Evolutionary conservation across 371 early-diverging fungal genomes (phyloP).

Genomic region (Rhizomucor pusillus): DNA sequence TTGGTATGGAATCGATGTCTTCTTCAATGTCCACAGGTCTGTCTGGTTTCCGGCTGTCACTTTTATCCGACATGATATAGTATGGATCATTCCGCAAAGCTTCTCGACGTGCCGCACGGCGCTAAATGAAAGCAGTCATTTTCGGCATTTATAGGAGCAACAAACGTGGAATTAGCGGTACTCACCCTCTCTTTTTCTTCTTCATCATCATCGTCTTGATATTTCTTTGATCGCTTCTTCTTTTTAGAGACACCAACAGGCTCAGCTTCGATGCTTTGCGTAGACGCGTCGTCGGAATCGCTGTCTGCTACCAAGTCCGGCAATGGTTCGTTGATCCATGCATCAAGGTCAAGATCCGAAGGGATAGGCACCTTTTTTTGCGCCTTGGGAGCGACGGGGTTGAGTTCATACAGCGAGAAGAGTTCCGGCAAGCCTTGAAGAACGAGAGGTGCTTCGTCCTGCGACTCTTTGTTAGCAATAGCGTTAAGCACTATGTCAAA

Average conservation of each 20-base stretch:
- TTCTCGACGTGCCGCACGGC: slow-evolving; percentile 61
- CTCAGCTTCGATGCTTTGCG: not conserved
- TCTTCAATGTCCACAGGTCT: slow-evolving; percentile 38
- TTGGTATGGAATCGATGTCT: slow-evolving; percentile 82
- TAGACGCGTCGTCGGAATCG: slow-evolving; percentile 33
- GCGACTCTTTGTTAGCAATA: slow-evolving; percentile 10
- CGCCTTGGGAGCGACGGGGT: slow-evolving; percentile 91
- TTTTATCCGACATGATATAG: slow-evolving; percentile 58
- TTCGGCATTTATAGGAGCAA: no score
- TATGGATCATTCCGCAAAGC: slow-evolving; percentile 71
- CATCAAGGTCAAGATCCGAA: slow-evolving; percentile 84
- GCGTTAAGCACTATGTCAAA: slow-evolving; percentile 50
- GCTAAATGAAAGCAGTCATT: slow-evolving; percentile 21
- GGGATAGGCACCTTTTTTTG: slow-evolving; percentile 89
- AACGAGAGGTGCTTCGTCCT: slow-evolving; percentile 24
- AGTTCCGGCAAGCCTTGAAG: slow-evolving; percentile 56
- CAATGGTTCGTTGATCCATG: slow-evolving; percentile 73
- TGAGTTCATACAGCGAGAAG: slow-evolving; percentile 82
- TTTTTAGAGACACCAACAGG: slow-evolving; percentile 20
- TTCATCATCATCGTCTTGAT: slow-evolving; percentile 34
- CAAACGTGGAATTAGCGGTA: not conserved
- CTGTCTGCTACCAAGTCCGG: slow-evolving; percentile 55
- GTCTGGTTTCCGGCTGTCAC: slow-evolving; percentile 6
- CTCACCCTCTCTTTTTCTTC: slow-evolving; percentile 34
- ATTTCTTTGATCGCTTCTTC: slow-evolving; percentile 22